These are phyloP conservation scores for Phytopythium delawarense DNA, from an alignment of 352 stramenopile genomes.

Conservation along the genomic window DNA sequence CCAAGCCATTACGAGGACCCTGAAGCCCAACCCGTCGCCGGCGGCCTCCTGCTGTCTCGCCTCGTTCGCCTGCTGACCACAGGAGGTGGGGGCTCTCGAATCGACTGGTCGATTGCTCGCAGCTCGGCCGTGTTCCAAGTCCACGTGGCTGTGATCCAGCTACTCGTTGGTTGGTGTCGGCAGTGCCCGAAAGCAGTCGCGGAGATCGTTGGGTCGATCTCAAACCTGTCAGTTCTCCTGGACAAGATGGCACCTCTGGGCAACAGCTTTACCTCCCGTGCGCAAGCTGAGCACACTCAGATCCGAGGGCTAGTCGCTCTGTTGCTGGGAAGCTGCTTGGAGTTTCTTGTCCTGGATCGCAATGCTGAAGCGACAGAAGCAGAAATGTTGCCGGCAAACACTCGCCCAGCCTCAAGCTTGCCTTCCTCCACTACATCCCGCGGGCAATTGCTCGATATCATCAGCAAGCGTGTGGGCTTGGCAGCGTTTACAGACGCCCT, in stretches of 20 bases:
- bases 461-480: constrained; percentile 58
- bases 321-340: constrained; percentile 52
- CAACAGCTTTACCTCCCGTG: constrained; percentile 7
- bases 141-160: constrained; percentile 39
- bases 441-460: constrained; percentile 63
- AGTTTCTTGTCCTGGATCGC: constrained; percentile 40
- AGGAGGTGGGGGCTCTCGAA: background rate
- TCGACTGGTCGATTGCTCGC: constrained; percentile 9
- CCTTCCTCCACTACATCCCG: constrained; percentile 27
- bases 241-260: constrained; percentile 19
- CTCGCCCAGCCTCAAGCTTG: background rate
- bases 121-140: constrained; percentile 48
- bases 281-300: constrained; percentile 23
- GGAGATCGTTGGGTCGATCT: constrained; percentile 53
- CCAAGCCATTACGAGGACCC: constrained; percentile 38
- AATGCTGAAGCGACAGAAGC: constrained; percentile 17
- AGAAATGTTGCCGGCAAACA: background rate
- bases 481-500: constrained; percentile 63
- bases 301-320: constrained; percentile 42
- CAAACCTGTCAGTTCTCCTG: constrained; percentile 54
- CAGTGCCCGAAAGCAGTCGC: constrained; percentile 49
- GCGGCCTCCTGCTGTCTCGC: constrained; percentile 57
- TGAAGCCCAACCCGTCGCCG: constrained; percentile 44
- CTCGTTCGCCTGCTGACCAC: constrained; percentile 41
- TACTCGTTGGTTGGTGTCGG: constrained; percentile 62